Evolutionary conservation across 202 grass and related monocot genomes (phyloP).

Genomic region (Schoenoplectus tabernaemontani): DNA sequence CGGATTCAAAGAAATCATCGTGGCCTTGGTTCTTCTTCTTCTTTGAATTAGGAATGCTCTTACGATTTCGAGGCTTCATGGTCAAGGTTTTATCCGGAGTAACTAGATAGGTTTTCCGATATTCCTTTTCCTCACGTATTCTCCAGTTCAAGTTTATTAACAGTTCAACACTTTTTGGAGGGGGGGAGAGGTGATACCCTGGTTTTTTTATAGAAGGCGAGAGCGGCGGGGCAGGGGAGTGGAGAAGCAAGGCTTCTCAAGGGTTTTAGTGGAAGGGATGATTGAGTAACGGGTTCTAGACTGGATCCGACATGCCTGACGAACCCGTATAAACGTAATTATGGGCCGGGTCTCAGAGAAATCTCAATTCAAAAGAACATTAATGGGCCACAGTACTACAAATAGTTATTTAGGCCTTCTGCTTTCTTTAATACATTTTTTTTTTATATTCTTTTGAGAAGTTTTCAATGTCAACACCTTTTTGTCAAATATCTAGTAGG

Average conservation of each 20-base stretch:
- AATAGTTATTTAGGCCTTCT: background rate
- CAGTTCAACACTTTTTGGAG: background rate
- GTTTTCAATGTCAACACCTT: background rate
- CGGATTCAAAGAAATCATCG: conserved; percentile 74
- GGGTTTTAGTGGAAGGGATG: background rate
- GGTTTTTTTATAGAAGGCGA: background rate
- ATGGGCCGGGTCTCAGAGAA: background rate
- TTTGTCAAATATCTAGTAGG: background rate
- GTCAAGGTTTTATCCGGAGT: background rate
- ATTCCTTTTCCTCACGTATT: background rate
- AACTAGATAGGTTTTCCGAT: background rate
- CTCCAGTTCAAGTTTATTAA: background rate
- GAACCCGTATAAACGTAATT: background rate
- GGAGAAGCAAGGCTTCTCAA: conserved; percentile 2
- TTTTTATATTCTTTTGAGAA: background rate
- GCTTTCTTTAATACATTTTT: background rate
- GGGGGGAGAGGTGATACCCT: background rate
- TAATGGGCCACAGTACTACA: background rate
- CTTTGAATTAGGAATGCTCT: conserved; percentile 5
- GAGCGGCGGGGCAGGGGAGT: background rate
- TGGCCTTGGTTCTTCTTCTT: conserved; percentile 6
- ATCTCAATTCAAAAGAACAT: background rate
- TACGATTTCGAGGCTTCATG: conserved; percentile 16
- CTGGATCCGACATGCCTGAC: background rate
- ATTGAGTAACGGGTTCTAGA: background rate